phyloP scores from a whole-genome alignment of 2,329 filamentous ascomycete species.

The Penicillium sp. region DNA sequence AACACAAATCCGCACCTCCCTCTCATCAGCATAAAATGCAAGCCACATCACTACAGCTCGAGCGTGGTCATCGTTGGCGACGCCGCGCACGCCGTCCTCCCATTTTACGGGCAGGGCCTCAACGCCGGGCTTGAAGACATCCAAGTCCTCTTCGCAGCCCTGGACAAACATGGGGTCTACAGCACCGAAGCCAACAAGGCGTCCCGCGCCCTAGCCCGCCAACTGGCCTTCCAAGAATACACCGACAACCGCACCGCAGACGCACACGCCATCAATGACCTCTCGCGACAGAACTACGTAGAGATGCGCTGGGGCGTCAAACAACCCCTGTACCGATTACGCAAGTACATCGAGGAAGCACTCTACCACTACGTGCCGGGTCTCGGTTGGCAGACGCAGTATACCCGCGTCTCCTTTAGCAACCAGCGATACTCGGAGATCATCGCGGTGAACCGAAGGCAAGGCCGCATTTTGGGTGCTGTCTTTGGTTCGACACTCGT shows the following conservation, averaged over 20 bases:
- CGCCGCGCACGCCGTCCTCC: slow-evolving; percentile 96
- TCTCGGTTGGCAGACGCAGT: slow-evolving; percentile 90
- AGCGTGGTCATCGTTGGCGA: slow-evolving; percentile 88
- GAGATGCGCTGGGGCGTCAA: slow-evolving; percentile 92
- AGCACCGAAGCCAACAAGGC: slow-evolving; percentile 40
- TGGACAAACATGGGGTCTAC: slow-evolving; percentile 69
- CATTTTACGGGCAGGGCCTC: slow-evolving; percentile 98
- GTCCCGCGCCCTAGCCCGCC: slow-evolving; percentile 48
- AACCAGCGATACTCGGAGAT: slow-evolving; percentile 91
- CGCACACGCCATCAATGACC: slow-evolving; percentile 86
- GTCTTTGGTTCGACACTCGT: slow-evolving; percentile 36
- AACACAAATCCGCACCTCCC: slow-evolving; percentile 84
- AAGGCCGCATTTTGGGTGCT: slow-evolving; percentile 65
- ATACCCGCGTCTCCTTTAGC: slow-evolving; percentile 88
- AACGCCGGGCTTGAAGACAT: slow-evolving; percentile 97
- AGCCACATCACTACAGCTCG: slow-evolving; percentile 79
- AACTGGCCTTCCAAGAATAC: slow-evolving; percentile 71
- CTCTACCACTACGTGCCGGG: slow-evolving; percentile 76
- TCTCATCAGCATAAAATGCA: slow-evolving; percentile 90
- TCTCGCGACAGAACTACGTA: slow-evolving; percentile 87
- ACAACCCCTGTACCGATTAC: slow-evolving; percentile 74
- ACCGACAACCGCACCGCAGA: slow-evolving; percentile 75
- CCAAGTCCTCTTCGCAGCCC: slow-evolving; percentile 78
- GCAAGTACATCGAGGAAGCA: slow-evolving; percentile 86
- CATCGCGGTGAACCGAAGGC: slow-evolving; percentile 68